These are phyloP conservation scores for Tylopilus subfusipes DNA, from an alignment of 768 basidiomycete genomes.

Conservation along the genomic window DNA sequence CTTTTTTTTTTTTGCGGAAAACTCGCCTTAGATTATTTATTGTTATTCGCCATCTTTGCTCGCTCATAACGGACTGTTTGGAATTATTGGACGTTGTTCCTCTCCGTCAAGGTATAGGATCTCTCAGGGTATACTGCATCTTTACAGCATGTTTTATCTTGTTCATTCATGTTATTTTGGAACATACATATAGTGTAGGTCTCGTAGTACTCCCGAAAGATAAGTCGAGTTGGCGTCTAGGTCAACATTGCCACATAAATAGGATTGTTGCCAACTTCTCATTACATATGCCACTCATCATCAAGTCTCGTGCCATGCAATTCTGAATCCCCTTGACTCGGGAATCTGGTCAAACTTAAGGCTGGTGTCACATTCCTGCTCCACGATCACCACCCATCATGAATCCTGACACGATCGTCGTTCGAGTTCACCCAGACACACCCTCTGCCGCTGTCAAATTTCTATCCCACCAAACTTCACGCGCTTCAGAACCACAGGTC, in stretches of 20 bases:
- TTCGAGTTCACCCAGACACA: conserved; percentile 42
- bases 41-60: conserved; percentile 28
- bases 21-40: conserved; percentile 27
- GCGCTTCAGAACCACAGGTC: not conserved
- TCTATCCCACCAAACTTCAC: conserved; percentile 33
- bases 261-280: no score
- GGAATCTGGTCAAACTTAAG: not conserved
- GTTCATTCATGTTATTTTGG: conserved; percentile 38
- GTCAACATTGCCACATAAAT: not conserved
- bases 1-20: conserved; percentile 16
- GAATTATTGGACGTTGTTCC: conserved; percentile 23
- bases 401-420: conserved; percentile 16
- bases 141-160: conserved; percentile 35
- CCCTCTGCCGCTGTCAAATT: conserved; percentile 44
- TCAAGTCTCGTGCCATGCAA: no score
- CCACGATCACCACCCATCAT: conserved; percentile 3
- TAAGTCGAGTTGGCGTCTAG: conserved; percentile 1
- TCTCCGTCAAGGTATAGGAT: conserved; percentile 29
- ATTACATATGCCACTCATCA: no score
- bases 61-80: conserved; percentile 32
- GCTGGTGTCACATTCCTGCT: not conserved
- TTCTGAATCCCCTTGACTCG: not conserved
- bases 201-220: conserved; percentile 17
- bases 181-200: conserved; percentile 31
- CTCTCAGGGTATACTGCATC: conserved; percentile 33